Evolutionary conservation across 2,329 filamentous ascomycete genomes (phyloP), one percentile per base, ranked within the genome.

Genomic region (Didymella segeticola): DNA sequence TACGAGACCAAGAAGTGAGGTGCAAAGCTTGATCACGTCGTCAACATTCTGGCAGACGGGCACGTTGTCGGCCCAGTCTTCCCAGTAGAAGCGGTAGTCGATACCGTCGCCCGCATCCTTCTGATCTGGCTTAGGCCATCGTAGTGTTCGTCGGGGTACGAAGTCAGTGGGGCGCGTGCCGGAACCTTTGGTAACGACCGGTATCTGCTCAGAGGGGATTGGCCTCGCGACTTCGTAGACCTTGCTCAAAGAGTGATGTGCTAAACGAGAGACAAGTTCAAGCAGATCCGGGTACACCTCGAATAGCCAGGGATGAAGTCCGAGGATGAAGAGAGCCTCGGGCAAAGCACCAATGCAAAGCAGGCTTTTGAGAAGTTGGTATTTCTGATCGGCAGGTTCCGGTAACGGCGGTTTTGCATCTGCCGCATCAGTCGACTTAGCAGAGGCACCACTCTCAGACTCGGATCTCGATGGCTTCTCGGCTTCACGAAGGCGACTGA

Each of bases 21-120:
- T 85, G 73, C 92, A 96, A 0, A 97, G 83, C 2, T 88, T 87
- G 73, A 98, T 95, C 12, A 99, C 83, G 69, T 99, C 95, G 58
- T 97, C 91, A 5, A 96, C 86, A 1, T 82, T 89, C 71, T 96
- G 93, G 69, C 95, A 99, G 17, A 96, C 79, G 0, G 95, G 96
- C 38, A 99, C 83, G 60, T 95, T 96, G 74, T 98, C 93, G 2
- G 87, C 83, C 95, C 95, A 99, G 64, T 98, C 95, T 54, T 96
- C 92, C 87, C 95, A 97, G 74, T 99, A 99, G 71, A 96, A 98
- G 27, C 89, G 86, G 72, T 97, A 98, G 46, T 89, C 82, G 11
- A 80, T 85, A n/a, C 83, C 82, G 62, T 92, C 90, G 48, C 87
- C 87, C 22, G 86, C 86, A 67, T 95, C 90, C 59, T 83, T 83